phyloP scores from a whole-genome alignment of 805 yeast genomes.

The Cyberlindnera mycetangii region DNA sequence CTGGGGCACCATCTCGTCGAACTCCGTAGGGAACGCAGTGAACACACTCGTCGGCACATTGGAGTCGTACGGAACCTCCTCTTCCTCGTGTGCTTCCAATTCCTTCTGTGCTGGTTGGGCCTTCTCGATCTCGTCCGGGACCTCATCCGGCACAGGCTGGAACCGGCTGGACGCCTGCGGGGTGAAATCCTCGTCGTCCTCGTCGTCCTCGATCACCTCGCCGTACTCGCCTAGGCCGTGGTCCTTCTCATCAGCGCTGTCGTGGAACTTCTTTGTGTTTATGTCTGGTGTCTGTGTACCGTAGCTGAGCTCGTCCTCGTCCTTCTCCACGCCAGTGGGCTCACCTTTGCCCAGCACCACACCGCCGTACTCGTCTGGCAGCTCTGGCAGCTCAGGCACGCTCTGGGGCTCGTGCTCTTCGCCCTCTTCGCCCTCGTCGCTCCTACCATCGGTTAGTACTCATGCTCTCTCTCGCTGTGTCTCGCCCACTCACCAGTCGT shows the following conservation, averaged over 20 bases:
- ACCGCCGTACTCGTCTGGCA: slow-evolving; percentile 2
- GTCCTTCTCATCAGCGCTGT: slow-evolving; percentile 25
- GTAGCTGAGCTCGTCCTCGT: slow-evolving; percentile 9
- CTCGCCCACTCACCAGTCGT: slow-evolving; percentile 33
- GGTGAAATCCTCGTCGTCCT: slow-evolving; percentile 22
- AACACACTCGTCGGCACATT: slow-evolving; percentile 15
- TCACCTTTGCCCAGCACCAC: no score
- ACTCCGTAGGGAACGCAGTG: slow-evolving; percentile 17
- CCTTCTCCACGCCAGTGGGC: no score
- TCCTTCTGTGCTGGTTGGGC: background rate
- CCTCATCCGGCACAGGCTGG: slow-evolving; percentile 6
- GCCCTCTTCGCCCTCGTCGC: slow-evolving; percentile 21
- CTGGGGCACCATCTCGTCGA: slow-evolving; percentile 9
- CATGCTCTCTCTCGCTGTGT: background rate
- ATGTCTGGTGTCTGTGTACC: slow-evolving; percentile 11
- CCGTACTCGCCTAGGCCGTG: slow-evolving; percentile 11
- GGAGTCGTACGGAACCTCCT: slow-evolving; percentile 8
- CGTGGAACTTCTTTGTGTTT: slow-evolving; percentile 14
- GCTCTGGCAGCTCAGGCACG: slow-evolving; percentile 11
- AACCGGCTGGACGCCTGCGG: slow-evolving; percentile 14
- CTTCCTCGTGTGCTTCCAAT: no score
- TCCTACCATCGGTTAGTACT: slow-evolving; percentile 14
- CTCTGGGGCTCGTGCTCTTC: background rate
- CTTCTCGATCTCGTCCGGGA: background rate
- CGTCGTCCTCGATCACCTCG: slow-evolving; percentile 13